Base-by-base conservation (phyloP, 257 asterid genomes). In the Solanum bukasovii region DNA sequence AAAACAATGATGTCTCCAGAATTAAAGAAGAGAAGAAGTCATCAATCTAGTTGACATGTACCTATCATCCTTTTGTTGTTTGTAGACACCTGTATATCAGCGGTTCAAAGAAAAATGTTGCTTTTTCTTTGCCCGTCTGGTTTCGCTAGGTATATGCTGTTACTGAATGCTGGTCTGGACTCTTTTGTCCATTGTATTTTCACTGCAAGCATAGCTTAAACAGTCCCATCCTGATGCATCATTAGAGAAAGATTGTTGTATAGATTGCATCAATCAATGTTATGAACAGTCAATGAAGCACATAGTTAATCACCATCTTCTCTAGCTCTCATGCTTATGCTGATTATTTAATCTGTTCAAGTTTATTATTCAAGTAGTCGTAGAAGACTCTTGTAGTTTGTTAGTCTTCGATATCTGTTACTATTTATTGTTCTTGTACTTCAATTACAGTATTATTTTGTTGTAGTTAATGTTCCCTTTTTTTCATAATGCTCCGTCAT, bases 21-120 rank as follows among this genome's bases (percentile, higher is more conserved):
- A 88, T 56, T 42, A 88, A 93, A 75, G 95, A 92, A 83, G 92
- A 93, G 42, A 92, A 94, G 71, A 90, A 92, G 73, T 72, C 92
- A 49, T 94, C 95, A 27, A 71, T 71, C 74, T 93, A 93, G 91
- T 90, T 79, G 90, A 84, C 88, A 56, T 68, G n/a, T n/a, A 77
- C 73, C 52, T 29, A 70, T 75, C 71, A 27, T 61, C 35, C 52
- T 75, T 56, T 84, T 75, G 78, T 40, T 81, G 46, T 77, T 42
- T 84, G 25, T 49, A 14, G n/a, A 44, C 87, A 77, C 65, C 52
- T 11, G 61, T 29, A 74, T 71, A 49, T 85, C 67, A 44, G 31
- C 9, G 35, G 33, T 73, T 35, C 83, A 75, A 84, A 84, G 75
- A 49, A 23, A 40, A 7, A 14, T 52, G 23, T 13, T 34, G 35